Evolutionary conservation across 1,284 basidiomycete genomes (phyloP).

Genomic region (Sporisorium iseilematis-ciliati): DNA sequence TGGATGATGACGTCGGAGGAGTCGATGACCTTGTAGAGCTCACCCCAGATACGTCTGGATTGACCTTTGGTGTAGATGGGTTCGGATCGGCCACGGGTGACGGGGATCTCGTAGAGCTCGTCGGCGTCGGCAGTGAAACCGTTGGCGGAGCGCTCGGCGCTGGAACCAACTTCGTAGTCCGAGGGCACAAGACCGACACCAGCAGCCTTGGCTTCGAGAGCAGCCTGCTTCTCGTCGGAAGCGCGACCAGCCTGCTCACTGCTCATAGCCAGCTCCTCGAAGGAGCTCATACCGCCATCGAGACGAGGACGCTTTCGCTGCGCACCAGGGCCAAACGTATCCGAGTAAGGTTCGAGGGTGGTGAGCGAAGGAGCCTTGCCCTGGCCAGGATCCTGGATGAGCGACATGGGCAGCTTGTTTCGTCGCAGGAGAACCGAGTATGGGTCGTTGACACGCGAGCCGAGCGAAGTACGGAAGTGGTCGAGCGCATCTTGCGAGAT

Average conservation of each 20-base stretch:
- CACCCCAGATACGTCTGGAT: constrained; percentile 85
- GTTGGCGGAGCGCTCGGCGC: constrained; percentile 55
- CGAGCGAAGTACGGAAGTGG: constrained; percentile 68
- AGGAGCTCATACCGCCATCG: constrained; percentile 62
- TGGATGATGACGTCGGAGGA: constrained; percentile 97
- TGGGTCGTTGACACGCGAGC: constrained; percentile 64
- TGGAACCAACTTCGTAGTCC: constrained; percentile 66
- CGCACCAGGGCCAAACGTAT: constrained; percentile 67
- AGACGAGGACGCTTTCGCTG: constrained; percentile 68
- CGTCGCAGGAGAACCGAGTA: constrained; percentile 66
- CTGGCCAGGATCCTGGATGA: constrained; percentile 64
- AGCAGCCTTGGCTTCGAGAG: constrained; percentile 54
- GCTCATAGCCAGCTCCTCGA: constrained; percentile 64
- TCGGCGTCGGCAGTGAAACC: constrained; percentile 55
- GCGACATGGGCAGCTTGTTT: constrained; percentile 69
- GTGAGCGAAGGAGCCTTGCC: constrained; percentile 65
- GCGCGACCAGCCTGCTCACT: constrained; percentile 53
- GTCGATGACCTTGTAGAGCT: constrained; percentile 99
- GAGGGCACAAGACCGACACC: constrained; percentile 65
- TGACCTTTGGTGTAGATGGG: constrained; percentile 69
- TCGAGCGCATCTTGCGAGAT: constrained; percentile 77
- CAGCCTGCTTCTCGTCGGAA: constrained; percentile 58
- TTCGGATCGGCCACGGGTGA: constrained; percentile 66
- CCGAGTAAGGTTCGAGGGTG: constrained; percentile 62
- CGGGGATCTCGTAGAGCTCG: constrained; percentile 65